Percentiles rank a stretch among this genome's conserved stretches.
Conservation (phyloP, 2,329 filamentous ascomycete species). For the Apiospora hydei region DNA sequence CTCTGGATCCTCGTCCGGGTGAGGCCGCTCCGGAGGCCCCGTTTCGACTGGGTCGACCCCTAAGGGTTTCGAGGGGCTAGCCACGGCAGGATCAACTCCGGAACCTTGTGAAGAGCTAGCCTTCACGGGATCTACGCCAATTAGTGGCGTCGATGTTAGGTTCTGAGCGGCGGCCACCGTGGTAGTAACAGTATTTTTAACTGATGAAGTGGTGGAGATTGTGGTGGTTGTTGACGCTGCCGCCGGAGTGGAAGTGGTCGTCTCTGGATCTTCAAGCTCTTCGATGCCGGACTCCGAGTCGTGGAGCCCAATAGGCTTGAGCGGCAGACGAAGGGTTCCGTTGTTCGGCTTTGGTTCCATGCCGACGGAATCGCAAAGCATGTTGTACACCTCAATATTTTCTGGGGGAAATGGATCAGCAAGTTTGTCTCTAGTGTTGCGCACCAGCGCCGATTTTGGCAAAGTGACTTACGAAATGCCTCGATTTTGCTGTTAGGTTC, state of each 20-base stretch:
- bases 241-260: constrained; percentile 35
- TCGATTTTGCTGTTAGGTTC: constrained; percentile 79
- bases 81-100: constrained; percentile 3
- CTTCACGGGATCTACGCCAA: constrained; percentile 20
- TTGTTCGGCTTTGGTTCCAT: constrained; percentile 81
- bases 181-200: background rate
- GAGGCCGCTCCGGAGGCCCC: constrained; percentile 6
- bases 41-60: constrained; percentile 18
- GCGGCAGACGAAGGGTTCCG: constrained; percentile 79
- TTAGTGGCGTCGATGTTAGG: background rate
- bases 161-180: background rate
- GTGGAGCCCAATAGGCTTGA: constrained; percentile 70
- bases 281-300: constrained; percentile 47
- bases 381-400: constrained; percentile 95
- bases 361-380: constrained; percentile 86
- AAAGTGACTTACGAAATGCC: constrained; percentile 77
- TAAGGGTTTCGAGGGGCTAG: background rate
- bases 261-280: constrained; percentile 61
- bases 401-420: constrained; percentile 57
- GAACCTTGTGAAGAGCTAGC: background rate
- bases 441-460: background rate
- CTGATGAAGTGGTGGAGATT: background rate
- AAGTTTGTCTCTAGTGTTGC: background rate
- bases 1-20: constrained; percentile 4
- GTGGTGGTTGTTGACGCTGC: background rate